Percentiles rank a stretch among this genome's conserved stretches.
These are phyloP conservation scores for Crithidia mellificae DNA, from an alignment of 208 protist species.

Conservation along the genomic window DNA sequence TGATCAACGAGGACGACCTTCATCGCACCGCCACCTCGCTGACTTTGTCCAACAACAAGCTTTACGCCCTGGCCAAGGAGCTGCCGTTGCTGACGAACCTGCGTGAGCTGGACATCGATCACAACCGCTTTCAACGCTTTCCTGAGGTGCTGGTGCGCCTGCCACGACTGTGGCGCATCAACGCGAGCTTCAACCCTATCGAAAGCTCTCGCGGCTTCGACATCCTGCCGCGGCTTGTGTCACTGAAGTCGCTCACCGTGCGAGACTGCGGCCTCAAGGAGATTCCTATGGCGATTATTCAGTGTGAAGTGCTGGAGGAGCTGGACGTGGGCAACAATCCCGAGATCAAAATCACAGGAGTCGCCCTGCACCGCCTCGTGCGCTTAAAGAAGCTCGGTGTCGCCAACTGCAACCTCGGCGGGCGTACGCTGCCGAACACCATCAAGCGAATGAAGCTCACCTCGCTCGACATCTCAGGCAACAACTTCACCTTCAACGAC, in stretches of 20 bases:
- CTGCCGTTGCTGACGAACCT: constrained; percentile 68
- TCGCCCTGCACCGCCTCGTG: constrained; percentile 45
- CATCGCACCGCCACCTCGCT: constrained; percentile 71
- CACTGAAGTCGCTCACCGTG: constrained; percentile 53
- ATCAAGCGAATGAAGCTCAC: constrained; percentile 57
- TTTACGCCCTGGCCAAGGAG: constrained; percentile 83
- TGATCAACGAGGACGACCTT: constrained; percentile 69
- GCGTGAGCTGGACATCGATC: constrained; percentile 74
- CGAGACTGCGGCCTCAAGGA: constrained; percentile 53
- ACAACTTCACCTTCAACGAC: constrained; percentile 68
- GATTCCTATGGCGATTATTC: constrained; percentile 51
- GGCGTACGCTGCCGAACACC: constrained; percentile 53
- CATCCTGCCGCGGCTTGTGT: constrained; percentile 47
- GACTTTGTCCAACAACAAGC: constrained; percentile 73
- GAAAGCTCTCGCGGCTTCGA: constrained; percentile 48
- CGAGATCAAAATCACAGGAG: constrained; percentile 47
- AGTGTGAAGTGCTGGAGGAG: constrained; percentile 51
- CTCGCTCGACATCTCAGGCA: constrained; percentile 79
- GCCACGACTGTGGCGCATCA: constrained; percentile 52
- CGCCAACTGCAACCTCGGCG: constrained; percentile 65
- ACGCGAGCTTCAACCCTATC: constrained; percentile 76
- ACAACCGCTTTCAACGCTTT: constrained; percentile 74
- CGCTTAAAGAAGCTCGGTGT: constrained; percentile 57
- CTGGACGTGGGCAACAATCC: constrained; percentile 83
- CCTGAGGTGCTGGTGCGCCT: constrained; percentile 64